A percentile compares a stretch with the other conserved stretches of the same genome.
phyloP scores from a whole-genome alignment of 2,329 filamentous ascomycete species.

The Talaromyces pinophilus region DNA sequence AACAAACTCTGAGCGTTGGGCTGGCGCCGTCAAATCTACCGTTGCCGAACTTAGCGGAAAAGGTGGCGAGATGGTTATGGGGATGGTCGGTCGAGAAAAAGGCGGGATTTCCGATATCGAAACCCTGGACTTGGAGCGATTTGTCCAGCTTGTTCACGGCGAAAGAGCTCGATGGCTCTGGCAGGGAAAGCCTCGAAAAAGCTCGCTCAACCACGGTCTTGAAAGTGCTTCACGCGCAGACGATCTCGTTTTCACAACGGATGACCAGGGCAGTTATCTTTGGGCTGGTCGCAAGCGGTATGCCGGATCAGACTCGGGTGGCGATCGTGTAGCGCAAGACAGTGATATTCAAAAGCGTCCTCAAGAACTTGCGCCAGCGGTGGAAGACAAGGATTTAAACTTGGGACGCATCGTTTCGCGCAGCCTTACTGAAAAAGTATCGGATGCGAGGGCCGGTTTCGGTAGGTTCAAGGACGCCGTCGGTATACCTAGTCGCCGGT shows the following conservation, averaged over 20 bases:
- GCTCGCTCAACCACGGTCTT: constrained; percentile 35
- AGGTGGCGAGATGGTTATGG: constrained; percentile 89
- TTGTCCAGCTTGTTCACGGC: constrained; percentile 74
- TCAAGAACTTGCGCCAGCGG: constrained; percentile 30
- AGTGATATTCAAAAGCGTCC: constrained; percentile 36
- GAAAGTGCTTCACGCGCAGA: constrained; percentile 36
- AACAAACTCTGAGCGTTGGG: constrained; percentile 85
- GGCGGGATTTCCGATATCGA: constrained; percentile 90
- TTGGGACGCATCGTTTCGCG: constrained; percentile 71
- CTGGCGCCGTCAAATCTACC: constrained; percentile 90
- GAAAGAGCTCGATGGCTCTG: constrained; percentile 91
- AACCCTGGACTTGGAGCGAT: constrained; percentile 83
- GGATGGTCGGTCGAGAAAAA: constrained; percentile 89
- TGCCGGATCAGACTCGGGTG: constrained; percentile 42
- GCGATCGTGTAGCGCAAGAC: constrained; percentile 34
- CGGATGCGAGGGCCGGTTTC: constrained; percentile 77
- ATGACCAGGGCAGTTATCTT: constrained; percentile 49
- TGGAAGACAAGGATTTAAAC: constrained; percentile 47
- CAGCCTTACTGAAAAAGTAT: constrained; percentile 75
- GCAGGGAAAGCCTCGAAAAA: constrained; percentile 82
- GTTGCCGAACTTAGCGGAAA: constrained; percentile 92
- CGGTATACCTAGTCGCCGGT: constrained; percentile 51
- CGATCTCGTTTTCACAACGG: constrained; percentile 48
- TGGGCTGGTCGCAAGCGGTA: constrained; percentile 47
- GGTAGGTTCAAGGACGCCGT: constrained; percentile 85